phyloP scores from a whole-genome alignment of 2,329 filamentous ascomycete genomes.

The Juglanconis sp. region DNA sequence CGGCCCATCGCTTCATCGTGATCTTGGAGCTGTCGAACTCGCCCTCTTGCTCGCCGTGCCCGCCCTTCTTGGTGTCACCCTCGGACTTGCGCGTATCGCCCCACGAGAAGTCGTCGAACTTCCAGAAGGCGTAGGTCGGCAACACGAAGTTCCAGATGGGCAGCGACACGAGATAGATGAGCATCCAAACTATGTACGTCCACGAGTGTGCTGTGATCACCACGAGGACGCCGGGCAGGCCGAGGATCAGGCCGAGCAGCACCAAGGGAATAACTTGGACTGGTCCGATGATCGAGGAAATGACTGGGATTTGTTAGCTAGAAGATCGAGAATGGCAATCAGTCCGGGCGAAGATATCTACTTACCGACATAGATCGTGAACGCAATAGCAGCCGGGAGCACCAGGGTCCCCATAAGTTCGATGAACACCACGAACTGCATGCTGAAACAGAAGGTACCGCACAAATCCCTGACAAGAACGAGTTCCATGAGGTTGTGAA shows the following conservation, averaged over 20 bases:
- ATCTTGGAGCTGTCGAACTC: slow-evolving; percentile 99
- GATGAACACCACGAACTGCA: slow-evolving; percentile 98
- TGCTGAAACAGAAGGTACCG: slow-evolving; percentile 98
- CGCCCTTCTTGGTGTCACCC: slow-evolving; percentile 82
- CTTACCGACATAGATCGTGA: slow-evolving; percentile 94
- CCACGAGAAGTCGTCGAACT: slow-evolving; percentile 99
- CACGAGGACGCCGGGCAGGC: slow-evolving; percentile 88
- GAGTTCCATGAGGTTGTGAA: slow-evolving; percentile 98
- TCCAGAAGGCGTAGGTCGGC: slow-evolving; percentile 95
- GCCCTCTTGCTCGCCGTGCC: slow-evolving; percentile 76
- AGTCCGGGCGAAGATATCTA: slow-evolving; percentile 22
- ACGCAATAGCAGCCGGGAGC: slow-evolving; percentile 90
- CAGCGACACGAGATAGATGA: slow-evolving; percentile 88
- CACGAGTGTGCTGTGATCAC: slow-evolving; percentile 89
- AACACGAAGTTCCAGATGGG: slow-evolving; percentile 98
- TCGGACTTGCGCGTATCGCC: slow-evolving; percentile 95
- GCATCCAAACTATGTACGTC: slow-evolving; percentile 94
- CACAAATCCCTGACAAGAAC: slow-evolving; percentile 93
- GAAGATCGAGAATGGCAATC: not conserved
- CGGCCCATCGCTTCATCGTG: slow-evolving; percentile 97
- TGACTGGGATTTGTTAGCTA: slow-evolving; percentile 49
- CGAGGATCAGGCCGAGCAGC: slow-evolving; percentile 84
- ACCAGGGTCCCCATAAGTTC: slow-evolving; percentile 94
- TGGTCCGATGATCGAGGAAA: slow-evolving; percentile 77
- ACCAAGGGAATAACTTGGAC: slow-evolving; percentile 88